Percentiles rank a stretch among this genome's conserved stretches.
Conservation (phyloP, 257 asterid genomes). For the Craterostigma plantagineum region DNA sequence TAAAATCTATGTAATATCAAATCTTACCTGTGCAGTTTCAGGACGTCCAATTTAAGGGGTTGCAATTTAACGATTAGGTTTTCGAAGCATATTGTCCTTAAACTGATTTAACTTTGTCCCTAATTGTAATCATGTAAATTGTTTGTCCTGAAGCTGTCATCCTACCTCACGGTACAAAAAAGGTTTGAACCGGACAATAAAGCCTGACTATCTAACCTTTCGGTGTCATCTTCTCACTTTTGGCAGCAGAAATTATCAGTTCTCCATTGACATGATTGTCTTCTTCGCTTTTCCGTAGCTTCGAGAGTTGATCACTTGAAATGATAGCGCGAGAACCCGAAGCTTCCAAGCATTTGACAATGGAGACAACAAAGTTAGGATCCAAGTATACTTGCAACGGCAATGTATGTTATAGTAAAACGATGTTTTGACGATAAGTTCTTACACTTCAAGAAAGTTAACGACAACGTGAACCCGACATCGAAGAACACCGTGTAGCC, state of each 20-base stretch:
- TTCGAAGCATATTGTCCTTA: background rate
- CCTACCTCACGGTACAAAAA: too few relatives aligned
- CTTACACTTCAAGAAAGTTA: conserved; percentile 40
- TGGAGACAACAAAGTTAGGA: too few relatives aligned
- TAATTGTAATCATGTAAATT: too few relatives aligned
- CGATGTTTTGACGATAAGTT: too few relatives aligned
- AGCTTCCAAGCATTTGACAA: conserved; percentile 25
- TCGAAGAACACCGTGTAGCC: conserved; percentile 34
- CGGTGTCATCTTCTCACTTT: conserved; percentile 5
- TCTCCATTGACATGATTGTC: background rate
- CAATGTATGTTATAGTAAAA: background rate
- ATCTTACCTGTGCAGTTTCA: background rate
- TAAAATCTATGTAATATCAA: too few relatives aligned
- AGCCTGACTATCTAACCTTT: conserved; percentile 15
- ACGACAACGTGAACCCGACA: conserved; percentile 30
- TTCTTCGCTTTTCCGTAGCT: conserved; percentile 19
- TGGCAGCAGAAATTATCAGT: too few relatives aligned
- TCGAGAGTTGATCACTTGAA: conserved; percentile 30
- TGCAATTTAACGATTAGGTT: background rate
- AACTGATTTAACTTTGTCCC: too few relatives aligned
- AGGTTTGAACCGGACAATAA: too few relatives aligned
- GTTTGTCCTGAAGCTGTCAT: too few relatives aligned
- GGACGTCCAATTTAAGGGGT: too few relatives aligned
- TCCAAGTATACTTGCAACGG: too few relatives aligned
- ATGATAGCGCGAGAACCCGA: conserved; percentile 50